Evolutionary conservation across 2,329 filamentous ascomycete species (phyloP).

Genomic region (Penicillium sp.): DNA sequence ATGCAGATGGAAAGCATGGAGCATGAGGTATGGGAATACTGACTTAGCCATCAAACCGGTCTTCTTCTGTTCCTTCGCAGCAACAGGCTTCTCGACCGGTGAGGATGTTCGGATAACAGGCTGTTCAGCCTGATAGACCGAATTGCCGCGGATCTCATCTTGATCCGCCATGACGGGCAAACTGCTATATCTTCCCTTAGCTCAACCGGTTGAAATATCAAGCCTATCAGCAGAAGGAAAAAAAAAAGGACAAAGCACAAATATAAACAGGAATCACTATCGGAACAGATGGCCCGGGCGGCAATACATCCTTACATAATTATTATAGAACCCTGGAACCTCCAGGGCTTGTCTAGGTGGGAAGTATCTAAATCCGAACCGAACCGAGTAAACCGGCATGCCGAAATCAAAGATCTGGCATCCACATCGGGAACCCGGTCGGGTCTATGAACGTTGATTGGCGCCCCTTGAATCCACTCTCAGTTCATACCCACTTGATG

Average conservation of each 20-base stretch:
- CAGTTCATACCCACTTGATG: neutral
- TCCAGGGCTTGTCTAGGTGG: neutral
- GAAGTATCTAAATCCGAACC: neutral
- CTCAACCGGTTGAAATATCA: neutral
- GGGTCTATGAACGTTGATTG: neutral
- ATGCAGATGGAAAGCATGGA: neutral
- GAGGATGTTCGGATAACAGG: neutral
- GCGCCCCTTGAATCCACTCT: neutral
- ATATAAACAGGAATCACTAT: neutral
- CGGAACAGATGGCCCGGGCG: neutral
- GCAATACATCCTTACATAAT: neutral
- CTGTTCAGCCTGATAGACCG: neutral
- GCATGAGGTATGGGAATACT: neutral
- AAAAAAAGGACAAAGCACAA: neutral
- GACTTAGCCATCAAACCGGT: neutral
- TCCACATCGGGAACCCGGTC: constrained; percentile 2
- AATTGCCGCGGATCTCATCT: constrained; percentile 3
- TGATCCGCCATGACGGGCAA: constrained; percentile 1
- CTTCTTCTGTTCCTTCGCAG: neutral
- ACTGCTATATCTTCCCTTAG: neutral
- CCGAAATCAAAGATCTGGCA: neutral
- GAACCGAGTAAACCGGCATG: neutral
- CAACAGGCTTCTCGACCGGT: neutral
- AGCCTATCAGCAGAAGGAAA: neutral
- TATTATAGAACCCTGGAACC: neutral